Evolutionary conservation across 768 basidiomycete species (phyloP), one percentile per base, ranked within the genome.

Genomic region (Ramaria sp.): DNA sequence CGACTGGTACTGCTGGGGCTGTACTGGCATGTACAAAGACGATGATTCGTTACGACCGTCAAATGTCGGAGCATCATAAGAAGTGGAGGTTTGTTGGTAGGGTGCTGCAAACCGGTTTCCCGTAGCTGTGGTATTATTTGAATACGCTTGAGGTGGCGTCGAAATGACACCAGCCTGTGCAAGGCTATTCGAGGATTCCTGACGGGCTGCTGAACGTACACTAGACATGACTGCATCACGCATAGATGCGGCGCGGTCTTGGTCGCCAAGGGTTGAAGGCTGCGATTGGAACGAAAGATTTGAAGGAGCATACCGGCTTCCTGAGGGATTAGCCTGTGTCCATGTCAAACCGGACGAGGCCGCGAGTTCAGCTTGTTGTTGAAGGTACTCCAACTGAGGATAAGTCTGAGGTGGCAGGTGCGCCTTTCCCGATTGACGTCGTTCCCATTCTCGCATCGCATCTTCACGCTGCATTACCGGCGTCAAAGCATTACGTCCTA

Each of bases 391-490:
- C 32, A 98, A 74, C 63, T 93, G 91, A 5, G 88, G 91, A 62
- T 94, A 92, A 24, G 85, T 83, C 63, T 85, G 81, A 15, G 81
- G 78, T n/a, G 80, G 79, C 12, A 73, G 69, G 58, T 70, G 64
- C 1, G 79, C 75, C 61, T 85, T 85, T 16, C 84, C 88, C 10
- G 82, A 70, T 64, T 92, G 88, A 58, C 93, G 73, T 60, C 92
- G 70, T 69, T 98, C 96, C 95, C 95, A 98, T 69, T 97, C 95
- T 41, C 85, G 80, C 74, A 91, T 86, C 42, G 89, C 86, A 59
- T 99, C 95, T 60, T 98, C 95, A 50, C 95, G 78, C 61, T 95
- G 94, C 59, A 98, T 70, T 28, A 96, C 93, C 2, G 95, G 95
- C 13, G 92, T 96, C 66, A 96, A 67, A 20, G 89, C 86, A 61